Conservation (phyloP, 257 asterid species). For the Scutellaria minor region DNA sequence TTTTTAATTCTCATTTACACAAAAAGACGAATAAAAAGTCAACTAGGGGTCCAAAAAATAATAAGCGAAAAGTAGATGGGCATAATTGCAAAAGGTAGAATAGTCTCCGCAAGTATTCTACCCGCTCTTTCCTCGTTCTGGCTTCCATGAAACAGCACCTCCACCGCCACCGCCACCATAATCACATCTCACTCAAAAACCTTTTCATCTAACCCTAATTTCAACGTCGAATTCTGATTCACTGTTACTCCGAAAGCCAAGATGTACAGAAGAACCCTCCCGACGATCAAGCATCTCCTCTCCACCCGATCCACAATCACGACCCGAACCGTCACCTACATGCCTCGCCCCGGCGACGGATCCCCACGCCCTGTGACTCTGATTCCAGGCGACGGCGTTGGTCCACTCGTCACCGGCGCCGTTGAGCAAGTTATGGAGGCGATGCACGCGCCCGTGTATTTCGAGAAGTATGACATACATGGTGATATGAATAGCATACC, state of each 20-base stretch:
- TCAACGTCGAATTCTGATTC: neutral
- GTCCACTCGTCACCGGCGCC: conserved; percentile 95
- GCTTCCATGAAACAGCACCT: conserved; percentile 23
- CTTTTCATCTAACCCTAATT: conserved; percentile 32
- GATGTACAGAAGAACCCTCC: conserved; percentile 55
- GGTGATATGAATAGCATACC: conserved; percentile 89
- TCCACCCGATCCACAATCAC: conserved; percentile 36
- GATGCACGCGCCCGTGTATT: conserved; percentile 93
- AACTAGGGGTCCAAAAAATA: neutral
- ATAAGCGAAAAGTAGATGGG: neutral
- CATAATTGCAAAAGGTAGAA: neutral
- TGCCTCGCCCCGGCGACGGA: conserved; percentile 99
- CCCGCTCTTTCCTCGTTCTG: conserved; percentile 20
- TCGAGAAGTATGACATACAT: conserved; percentile 79
- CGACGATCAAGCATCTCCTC: conserved; percentile 48
- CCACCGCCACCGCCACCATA: conserved; percentile 25
- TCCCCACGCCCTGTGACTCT: conserved; percentile 84
- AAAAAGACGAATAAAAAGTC: too few relatives aligned
- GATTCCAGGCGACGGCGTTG: conserved; percentile 94
- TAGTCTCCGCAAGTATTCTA: neutral
- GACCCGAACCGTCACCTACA: conserved; percentile 87
- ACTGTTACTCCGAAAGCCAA: neutral
- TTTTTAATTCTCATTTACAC: too few relatives aligned
- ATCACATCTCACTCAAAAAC: conserved; percentile 2
- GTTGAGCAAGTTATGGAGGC: conserved; percentile 98